Evolutionary conservation across 23 red algal species (phyloP), one percentile per base, ranked within the genome.

Genomic region (Cyanidioschyzon merolae): DNA sequence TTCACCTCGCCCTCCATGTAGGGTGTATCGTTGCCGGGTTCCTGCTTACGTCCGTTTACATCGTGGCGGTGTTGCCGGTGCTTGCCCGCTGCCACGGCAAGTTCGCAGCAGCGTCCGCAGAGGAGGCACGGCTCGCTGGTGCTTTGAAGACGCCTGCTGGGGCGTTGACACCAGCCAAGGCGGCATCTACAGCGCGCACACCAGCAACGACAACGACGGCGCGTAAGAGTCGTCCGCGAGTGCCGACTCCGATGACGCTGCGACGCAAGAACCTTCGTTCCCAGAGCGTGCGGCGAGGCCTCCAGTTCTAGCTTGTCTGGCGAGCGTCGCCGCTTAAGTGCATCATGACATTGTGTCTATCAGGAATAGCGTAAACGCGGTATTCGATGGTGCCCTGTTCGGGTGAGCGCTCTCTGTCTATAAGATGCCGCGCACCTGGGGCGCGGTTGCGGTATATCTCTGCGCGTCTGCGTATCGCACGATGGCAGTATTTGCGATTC

Each of bases 171-270:
- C n/a, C n/a, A n/a, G n/a, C n/a, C n/a, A n/a, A n/a, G n/a, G n/a
- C n/a, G n/a, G n/a, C n/a, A n/a, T n/a, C n/a, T n/a, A 27, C 63
- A 7, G 3, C 21, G n/a, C 63, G 63, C 3, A 71, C 63, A 27
- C 63, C 63, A 7, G 63, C 63, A 25, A 71, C 63, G 15, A 24
- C 50, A 12, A 57, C 15, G n/a, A 71, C 63, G 12, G 12, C 63
- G 2, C 21, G 32, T 12, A 71, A 71, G 63, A 71, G 63, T 35
- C 21, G 32, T 12, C 63, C 63, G 12, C 63, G 63, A 25, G 63
- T 71, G 32, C 63, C 63, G 7, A 71, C 63, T 3, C 63, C 63
- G 7, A 71, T 71, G 63, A 71, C 63, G 63, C 63, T 71, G 63
- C 63, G 63, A 7, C 63, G 63, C 16, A 71, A 71, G 32, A 71